phyloP scores from a whole-genome alignment of 805 yeast genomes.

The Zygosaccharomyces lentus region DNA sequence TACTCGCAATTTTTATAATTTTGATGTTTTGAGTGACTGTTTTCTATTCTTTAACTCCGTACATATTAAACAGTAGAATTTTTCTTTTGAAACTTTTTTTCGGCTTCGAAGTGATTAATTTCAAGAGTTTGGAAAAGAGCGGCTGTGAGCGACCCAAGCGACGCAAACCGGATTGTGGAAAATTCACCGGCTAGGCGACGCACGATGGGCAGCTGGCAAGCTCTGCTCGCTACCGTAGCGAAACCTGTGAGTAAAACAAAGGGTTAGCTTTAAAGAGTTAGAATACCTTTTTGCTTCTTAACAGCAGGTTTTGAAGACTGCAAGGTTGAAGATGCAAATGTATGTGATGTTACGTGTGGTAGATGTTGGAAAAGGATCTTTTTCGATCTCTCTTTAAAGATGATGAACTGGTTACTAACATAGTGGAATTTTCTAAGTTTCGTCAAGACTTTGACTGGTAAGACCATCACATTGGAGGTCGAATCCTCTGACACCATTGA shows the following conservation, averaged over 20 bases:
- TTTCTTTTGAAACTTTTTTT: background rate
- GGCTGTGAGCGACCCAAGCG: conserved; percentile 3
- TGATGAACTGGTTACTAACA: conserved; percentile 16
- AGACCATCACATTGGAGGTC: conserved; percentile 96
- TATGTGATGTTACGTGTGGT: conserved; percentile 27
- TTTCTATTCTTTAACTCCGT: too few species aligned
- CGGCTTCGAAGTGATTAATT: background rate
- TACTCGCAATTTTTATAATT: too few species aligned
- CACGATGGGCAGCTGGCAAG: conserved; percentile 6
- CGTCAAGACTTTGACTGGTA: conserved; percentile 85
- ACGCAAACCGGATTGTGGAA: conserved; percentile 2
- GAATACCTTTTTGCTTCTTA: background rate
- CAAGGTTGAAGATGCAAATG: conserved; percentile 45
- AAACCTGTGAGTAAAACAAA: conserved; percentile 2
- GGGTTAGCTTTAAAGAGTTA: background rate
- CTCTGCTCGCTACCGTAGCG: conserved; percentile 4
- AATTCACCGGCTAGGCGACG: conserved; percentile 4
- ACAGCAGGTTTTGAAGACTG: conserved; percentile 13
- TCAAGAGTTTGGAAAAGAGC: background rate
- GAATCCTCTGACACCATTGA: conserved; percentile 98
- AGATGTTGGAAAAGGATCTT: background rate
- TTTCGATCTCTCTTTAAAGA: background rate
- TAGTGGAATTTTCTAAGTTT: conserved; percentile 39
- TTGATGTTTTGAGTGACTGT: background rate
- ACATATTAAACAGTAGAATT: too few species aligned